A percentile compares a stretch with the other conserved stretches of the same genome.
Conservation (phyloP, 2,329 filamentous ascomycete species). For the Fusarium siculi region DNA sequence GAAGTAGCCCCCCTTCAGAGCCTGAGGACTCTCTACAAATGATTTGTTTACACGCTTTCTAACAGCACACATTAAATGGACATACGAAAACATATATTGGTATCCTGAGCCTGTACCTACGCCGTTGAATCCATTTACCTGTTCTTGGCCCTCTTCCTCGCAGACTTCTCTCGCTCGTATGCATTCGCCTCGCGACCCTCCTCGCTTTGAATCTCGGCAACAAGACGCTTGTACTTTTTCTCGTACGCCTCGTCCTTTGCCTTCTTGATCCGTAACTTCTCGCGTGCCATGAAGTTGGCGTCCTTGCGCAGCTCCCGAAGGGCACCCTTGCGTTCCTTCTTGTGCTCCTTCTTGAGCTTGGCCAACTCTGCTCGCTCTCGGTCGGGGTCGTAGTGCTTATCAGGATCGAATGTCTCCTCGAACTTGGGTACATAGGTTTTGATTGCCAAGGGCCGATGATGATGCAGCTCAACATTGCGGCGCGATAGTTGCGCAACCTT, state of each 20-base stretch:
- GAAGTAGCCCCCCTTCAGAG: not conserved
- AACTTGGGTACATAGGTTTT: slow-evolving; percentile 92
- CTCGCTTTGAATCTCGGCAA: slow-evolving; percentile 95
- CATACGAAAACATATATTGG: slow-evolving; percentile 34
- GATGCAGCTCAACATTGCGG: slow-evolving; percentile 85
- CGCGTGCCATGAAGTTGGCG: slow-evolving; percentile 89
- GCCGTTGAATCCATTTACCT: slow-evolving; percentile 42
- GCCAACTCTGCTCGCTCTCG: slow-evolving; percentile 85
- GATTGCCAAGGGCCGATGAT: slow-evolving; percentile 89
- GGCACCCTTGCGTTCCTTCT: slow-evolving; percentile 94
- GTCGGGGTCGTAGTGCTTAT: slow-evolving; percentile 97
- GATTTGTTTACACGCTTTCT: not conserved
- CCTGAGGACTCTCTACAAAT: not conserved
- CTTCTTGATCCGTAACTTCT: slow-evolving; percentile 92
- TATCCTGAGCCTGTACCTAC: slow-evolving; percentile 31
- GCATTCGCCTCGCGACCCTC: slow-evolving; percentile 87
- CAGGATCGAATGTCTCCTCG: slow-evolving; percentile 92
- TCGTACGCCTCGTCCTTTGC: slow-evolving; percentile 93
- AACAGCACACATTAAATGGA: not conserved
- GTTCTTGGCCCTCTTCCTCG: slow-evolving; percentile 73
- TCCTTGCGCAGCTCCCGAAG: slow-evolving; percentile 96
- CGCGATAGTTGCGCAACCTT: slow-evolving; percentile 72
- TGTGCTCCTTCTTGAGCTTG: slow-evolving; percentile 90
- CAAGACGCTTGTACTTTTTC: slow-evolving; percentile 90
- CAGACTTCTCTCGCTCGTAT: slow-evolving; percentile 87